These are phyloP conservation scores for Haematococcus sp. DNA, from an alignment of 139 green algal species.

Conservation along the genomic window DNA sequence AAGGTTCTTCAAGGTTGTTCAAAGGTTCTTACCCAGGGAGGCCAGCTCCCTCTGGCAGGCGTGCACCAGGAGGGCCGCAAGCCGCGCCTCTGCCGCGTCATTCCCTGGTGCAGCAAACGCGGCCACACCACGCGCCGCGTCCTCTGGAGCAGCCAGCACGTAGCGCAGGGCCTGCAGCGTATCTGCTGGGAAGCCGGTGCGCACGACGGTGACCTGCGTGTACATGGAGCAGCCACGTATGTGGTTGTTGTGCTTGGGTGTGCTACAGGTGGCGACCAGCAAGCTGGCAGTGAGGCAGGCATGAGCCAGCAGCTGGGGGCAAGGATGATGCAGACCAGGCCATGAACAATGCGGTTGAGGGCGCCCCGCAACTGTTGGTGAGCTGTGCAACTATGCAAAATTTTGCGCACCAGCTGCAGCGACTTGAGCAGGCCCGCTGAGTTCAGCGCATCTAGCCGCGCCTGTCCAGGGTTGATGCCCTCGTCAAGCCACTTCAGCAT, in stretches of 20 bases:
- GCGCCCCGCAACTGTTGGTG: no score
- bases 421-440: slow-evolving; percentile 19
- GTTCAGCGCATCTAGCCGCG: slow-evolving; percentile 27
- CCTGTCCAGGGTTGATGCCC: neutral
- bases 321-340: no score
- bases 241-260: no score
- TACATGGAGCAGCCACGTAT: no score
- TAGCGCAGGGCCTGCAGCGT: slow-evolving; percentile 43
- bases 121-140: slow-evolving; percentile 1
- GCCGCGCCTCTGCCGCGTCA: slow-evolving; percentile 21
- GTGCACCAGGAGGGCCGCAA: slow-evolving; percentile 38
- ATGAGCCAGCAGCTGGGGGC: no score
- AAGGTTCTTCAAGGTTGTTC: neutral
- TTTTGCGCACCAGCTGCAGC: slow-evolving; percentile 38
- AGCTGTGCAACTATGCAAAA: no score
- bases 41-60: slow-evolving; percentile 33
- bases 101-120: neutral
- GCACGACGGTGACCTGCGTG: slow-evolving; percentile 26
- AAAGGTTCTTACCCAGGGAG: slow-evolving; percentile 9
- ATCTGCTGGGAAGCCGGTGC: slow-evolving; percentile 26
- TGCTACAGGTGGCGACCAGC: no score
- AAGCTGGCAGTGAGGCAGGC: no score
- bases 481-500: slow-evolving; percentile 35
- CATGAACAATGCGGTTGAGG: no score
- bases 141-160: slow-evolving; percentile 21